Base-by-base conservation (phyloP, 1,139 yeast species). In the Debaryomycetaceae sp. region DNA sequence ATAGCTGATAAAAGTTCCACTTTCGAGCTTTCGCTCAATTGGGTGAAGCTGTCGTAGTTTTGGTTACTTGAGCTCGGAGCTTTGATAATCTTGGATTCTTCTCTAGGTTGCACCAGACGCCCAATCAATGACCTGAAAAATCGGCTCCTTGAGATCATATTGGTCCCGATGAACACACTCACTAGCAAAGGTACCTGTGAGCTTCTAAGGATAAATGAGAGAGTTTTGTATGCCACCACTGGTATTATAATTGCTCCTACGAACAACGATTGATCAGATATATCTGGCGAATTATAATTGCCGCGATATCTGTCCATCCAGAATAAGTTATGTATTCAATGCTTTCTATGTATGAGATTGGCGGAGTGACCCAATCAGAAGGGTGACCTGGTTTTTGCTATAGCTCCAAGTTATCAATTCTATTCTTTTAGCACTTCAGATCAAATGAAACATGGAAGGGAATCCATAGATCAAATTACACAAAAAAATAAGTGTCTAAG, bases 1-100 rank as follows among this genome's bases (percentile, higher is more conserved):
- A 83, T 59, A 0, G 88, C 78, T n/a, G 74, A 65, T 1, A 82
- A 55, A 17, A 83, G 47, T 42, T 76, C 79, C 23, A 54, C 20
- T 41, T 60, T 53, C 20, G 60, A 55, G 5, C 46, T 38, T n/a
- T 57, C 58, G 14, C 54, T 45, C 39, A 65, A 49, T 1, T 41
- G 38, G 7, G 39, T 41, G 42, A 62, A 64, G 7, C 41, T 45
- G 9, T 42, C 45, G 42, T 52, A 45, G n/a, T 52, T 52, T 9
- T 42, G 33, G 13, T 38, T 38, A 38, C 37, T 45, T 24, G 40
- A 40, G 8, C 35, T 22, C 35, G 30, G 42, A 7, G 8, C 30
- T 13, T 42, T 39, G 24, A 43, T 20, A 9, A 41, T 13, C 37
- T 27, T 5, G 5, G 33, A 24, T 34, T 22, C 22, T 6, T 37